Conservation (phyloP, 805 yeast species). For the Barnettozyma populi region DNA sequence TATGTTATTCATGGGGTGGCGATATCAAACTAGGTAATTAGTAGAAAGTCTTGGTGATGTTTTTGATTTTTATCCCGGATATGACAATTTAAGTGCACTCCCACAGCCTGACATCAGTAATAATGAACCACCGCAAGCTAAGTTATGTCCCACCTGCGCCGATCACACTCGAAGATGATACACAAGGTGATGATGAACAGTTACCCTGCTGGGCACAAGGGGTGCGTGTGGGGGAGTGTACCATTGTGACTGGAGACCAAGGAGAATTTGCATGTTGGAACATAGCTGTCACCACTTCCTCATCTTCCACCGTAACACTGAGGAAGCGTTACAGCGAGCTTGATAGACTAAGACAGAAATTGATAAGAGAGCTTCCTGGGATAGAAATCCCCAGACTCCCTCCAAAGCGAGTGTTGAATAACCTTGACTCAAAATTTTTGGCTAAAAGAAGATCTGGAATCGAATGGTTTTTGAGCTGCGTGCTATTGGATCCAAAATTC, state of each 20-base stretch:
- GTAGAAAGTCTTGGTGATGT: neutral
- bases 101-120: neutral
- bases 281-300: constrained; percentile 31
- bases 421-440: constrained; percentile 28
- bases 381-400: constrained; percentile 40
- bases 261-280: constrained; percentile 39
- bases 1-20: constrained; percentile 41
- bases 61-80: neutral
- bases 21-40: no score
- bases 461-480: constrained; percentile 39
- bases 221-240: constrained; percentile 34
- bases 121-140: constrained; percentile 10
- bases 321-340: constrained; percentile 65
- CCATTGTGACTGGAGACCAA: constrained; percentile 33
- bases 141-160: constrained; percentile 35
- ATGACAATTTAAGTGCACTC: no score
- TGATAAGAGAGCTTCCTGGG: constrained; percentile 35
- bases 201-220: constrained; percentile 32
- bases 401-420: constrained; percentile 32
- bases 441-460: constrained; percentile 35
- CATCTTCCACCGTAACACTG: constrained; percentile 33
- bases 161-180: constrained; percentile 33
- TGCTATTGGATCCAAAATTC: constrained; percentile 38
- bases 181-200: constrained; percentile 13
- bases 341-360: constrained; percentile 36